These are phyloP conservation scores for Wickerhamiella azyma DNA, from an alignment of 805 yeast genomes.

Conservation along the genomic window DNA sequence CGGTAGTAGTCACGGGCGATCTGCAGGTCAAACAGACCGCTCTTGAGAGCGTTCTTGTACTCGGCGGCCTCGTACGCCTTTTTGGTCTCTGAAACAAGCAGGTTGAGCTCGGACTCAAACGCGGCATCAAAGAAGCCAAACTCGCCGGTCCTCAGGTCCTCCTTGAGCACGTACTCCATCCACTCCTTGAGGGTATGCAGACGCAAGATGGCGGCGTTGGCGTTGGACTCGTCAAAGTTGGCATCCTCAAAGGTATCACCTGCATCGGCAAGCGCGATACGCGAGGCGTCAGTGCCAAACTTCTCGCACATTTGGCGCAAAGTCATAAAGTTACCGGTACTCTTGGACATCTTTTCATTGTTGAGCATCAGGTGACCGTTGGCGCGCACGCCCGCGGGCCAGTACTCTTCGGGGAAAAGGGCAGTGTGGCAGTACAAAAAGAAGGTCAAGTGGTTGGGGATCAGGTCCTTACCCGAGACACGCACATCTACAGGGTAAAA, in stretches of 20 bases:
- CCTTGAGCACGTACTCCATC: slow-evolving; percentile 64
- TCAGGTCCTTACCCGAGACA: slow-evolving; percentile 90
- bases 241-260: slow-evolving; percentile 98
- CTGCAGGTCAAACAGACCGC: slow-evolving; percentile 88
- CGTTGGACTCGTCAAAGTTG: slow-evolving; percentile 89
- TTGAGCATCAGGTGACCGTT: slow-evolving; percentile 92
- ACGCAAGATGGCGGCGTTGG: slow-evolving; percentile 94
- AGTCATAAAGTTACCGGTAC: slow-evolving; percentile 94
- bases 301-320: slow-evolving; percentile 70
- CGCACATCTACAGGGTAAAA: slow-evolving; percentile 91
- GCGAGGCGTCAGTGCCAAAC: slow-evolving; percentile 94
- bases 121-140: slow-evolving; percentile 70
- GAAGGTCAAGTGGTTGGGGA: slow-evolving; percentile 94
- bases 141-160: slow-evolving; percentile 35
- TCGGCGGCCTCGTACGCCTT: slow-evolving; percentile 57
- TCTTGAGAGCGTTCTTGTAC: slow-evolving; percentile 80
- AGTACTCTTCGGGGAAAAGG: slow-evolving; percentile 72
- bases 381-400: slow-evolving; percentile 91
- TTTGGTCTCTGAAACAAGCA: slow-evolving; percentile 58
- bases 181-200: slow-evolving; percentile 86
- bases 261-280: slow-evolving; percentile 96
- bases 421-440: slow-evolving; percentile 89
- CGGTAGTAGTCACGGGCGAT: slow-evolving; percentile 93
- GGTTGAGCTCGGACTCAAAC: slow-evolving; percentile 87
- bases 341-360: slow-evolving; percentile 95